Percentiles rank a stretch among this genome's conserved stretches.
Conservation (phyloP, 2,329 filamentous ascomycete genomes). For the Penicillium sp. region DNA sequence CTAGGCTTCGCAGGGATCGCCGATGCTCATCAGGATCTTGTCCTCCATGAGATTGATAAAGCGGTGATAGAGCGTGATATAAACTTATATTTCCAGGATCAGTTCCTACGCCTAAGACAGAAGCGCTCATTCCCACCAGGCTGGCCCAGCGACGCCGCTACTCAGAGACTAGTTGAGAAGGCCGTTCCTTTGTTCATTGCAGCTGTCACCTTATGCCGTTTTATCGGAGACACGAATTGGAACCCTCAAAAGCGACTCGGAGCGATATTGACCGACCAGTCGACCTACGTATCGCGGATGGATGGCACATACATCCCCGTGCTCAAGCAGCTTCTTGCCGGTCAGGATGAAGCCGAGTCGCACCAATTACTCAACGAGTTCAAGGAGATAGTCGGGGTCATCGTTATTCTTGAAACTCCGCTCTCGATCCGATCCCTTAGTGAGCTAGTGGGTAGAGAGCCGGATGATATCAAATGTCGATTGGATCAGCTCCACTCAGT, state of each 20-base stretch:
- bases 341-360: background rate
- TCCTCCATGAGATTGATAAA: slow-evolving; percentile 24
- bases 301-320: slow-evolving; percentile 22
- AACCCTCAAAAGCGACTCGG: slow-evolving; percentile 8
- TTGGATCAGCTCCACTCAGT: slow-evolving; percentile 1
- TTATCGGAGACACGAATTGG: slow-evolving; percentile 10
- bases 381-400: background rate
- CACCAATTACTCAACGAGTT: background rate
- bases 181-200: slow-evolving; percentile 20
- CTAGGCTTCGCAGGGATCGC: slow-evolving; percentile 22
- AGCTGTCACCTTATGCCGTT: slow-evolving; percentile 18
- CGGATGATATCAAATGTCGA: background rate
- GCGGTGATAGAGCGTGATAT: slow-evolving; percentile 27
- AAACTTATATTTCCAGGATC: slow-evolving; percentile 21
- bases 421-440: background rate
- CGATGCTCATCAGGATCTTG: slow-evolving; percentile 19
- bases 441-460: background rate
- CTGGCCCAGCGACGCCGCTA: slow-evolving; percentile 14
- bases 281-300: background rate
- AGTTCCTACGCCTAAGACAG: no score
- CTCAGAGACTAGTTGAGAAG: slow-evolving; percentile 4
- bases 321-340: slow-evolving; percentile 4
- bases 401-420: slow-evolving; percentile 3
- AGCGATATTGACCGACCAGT: slow-evolving; percentile 4
- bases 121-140: slow-evolving; percentile 6